These are phyloP conservation scores for Arctostaphylos glauca DNA, from an alignment of 148 eudicot species.

Conservation along the genomic window DNA sequence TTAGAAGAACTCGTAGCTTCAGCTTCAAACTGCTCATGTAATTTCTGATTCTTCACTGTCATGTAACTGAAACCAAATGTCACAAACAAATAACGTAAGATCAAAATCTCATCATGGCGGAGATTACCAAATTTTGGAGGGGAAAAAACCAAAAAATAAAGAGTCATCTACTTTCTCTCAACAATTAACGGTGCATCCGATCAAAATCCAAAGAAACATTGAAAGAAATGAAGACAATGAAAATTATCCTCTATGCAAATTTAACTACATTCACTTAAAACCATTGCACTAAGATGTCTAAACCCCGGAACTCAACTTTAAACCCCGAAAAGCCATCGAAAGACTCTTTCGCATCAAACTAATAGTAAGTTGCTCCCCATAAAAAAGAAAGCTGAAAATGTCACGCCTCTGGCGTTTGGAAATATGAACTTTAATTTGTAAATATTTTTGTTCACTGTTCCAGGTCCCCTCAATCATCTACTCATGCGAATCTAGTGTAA, in stretches of 20 bases:
- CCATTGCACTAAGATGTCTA: background rate
- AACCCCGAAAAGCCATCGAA: background rate
- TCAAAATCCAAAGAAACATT: background rate
- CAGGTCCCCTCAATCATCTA: background rate
- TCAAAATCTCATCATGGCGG: background rate
- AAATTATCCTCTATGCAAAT: too few relatives aligned
- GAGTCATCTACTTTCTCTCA: background rate
- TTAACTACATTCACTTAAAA: background rate
- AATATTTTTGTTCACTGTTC: background rate
- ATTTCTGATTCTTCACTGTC: conserved; percentile 84
- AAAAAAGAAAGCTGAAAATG: background rate
- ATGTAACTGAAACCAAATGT: conserved; percentile 60
- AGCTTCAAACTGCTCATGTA: conserved; percentile 80
- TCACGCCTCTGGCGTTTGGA: background rate
- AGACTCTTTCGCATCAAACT: background rate
- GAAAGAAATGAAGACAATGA: too few relatives aligned
- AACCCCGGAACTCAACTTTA: background rate
- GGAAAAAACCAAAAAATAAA: background rate
- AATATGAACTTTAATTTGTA: background rate
- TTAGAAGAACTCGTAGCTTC: conserved; percentile 75
- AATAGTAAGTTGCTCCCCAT: background rate
- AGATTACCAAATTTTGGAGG: background rate
- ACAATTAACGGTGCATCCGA: background rate
- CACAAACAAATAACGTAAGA: conserved; percentile 13
- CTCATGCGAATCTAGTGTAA: background rate